Evolutionary conservation across 208 protist genomes (phyloP).

Genomic region (Porcisia hertigi): DNA sequence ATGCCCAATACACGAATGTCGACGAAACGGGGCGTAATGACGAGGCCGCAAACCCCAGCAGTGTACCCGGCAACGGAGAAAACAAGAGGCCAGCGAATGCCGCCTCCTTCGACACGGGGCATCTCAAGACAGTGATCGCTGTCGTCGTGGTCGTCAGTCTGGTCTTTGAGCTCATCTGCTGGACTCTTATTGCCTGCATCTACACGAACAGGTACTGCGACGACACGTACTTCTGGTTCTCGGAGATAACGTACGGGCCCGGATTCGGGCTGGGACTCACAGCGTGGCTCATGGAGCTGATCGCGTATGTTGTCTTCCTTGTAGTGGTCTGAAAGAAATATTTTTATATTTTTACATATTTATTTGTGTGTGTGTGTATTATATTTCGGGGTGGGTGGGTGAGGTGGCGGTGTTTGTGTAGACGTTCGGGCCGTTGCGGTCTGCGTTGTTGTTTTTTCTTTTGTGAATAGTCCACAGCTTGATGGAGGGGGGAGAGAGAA

Average conservation of each 20-base stretch:
- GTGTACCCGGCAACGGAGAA: neutral
- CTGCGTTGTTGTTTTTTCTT: too few species aligned
- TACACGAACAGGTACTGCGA: constrained; percentile 43
- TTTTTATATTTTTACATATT: too few species aligned
- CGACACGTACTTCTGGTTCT: constrained; percentile 16
- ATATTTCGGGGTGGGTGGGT: too few species aligned
- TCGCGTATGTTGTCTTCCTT: constrained; percentile 39
- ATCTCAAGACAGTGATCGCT: constrained; percentile 52
- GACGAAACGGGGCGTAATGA: neutral
- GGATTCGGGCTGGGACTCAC: constrained; percentile 72
- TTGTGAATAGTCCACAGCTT: too few species aligned
- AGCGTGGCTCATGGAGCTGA: constrained; percentile 46
- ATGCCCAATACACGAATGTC: constrained; percentile 25
- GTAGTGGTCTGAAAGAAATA: constrained; percentile 24
- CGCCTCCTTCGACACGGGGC: constrained; percentile 25
- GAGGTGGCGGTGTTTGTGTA: too few species aligned
- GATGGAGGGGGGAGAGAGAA: too few species aligned
- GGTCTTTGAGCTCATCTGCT: constrained; percentile 65
- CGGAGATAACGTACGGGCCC: constrained; percentile 50
- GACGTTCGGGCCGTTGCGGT: too few species aligned
- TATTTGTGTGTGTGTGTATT: too few species aligned
- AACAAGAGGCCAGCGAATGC: constrained; percentile 14
- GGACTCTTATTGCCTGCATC: constrained; percentile 50
- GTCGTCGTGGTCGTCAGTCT: constrained; percentile 27
- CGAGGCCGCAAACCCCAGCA: neutral